Conservation (phyloP, 257 asterid species). For the Ballota nigra region DNA sequence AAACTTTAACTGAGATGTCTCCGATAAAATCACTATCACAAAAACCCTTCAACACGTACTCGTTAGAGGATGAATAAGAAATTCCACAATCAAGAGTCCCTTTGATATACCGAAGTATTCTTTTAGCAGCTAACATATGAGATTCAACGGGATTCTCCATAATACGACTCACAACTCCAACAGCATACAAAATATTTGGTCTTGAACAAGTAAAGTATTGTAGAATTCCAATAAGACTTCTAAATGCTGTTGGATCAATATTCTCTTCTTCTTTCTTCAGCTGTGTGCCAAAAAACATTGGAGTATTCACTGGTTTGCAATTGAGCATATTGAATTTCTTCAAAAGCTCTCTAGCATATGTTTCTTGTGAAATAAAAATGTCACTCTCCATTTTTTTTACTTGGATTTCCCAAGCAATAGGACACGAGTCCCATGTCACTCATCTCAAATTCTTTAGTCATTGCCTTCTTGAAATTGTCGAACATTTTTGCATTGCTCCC, state of each 20-base stretch:
- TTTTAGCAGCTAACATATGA: neutral
- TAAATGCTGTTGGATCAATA: neutral
- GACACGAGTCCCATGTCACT: neutral
- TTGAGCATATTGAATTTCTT: too few relatives aligned
- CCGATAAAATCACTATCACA: too few relatives aligned
- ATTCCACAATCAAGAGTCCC: too few relatives aligned
- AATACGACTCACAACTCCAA: neutral
- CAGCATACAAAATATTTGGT: neutral
- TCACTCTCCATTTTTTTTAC: neutral
- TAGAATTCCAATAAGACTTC: neutral
- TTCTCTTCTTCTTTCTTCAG: neutral
- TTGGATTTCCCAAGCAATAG: neutral
- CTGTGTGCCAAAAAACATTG: neutral
- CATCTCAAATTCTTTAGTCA: too few relatives aligned
- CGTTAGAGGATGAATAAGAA: too few relatives aligned
- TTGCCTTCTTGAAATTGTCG: too few relatives aligned
- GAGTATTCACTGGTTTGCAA: neutral
- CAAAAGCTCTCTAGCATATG: too few relatives aligned
- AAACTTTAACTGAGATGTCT: too few relatives aligned
- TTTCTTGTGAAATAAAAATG: slow-evolving; percentile 2
- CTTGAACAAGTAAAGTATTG: neutral
- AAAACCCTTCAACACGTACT: too few relatives aligned
- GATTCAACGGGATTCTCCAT: neutral
- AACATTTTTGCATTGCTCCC: too few relatives aligned
- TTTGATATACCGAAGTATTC: too few relatives aligned